A percentile compares a stretch with the other conserved stretches of the same genome.
Conservation (phyloP, 768 basidiomycete species). For the Boletellus emodensis region DNA sequence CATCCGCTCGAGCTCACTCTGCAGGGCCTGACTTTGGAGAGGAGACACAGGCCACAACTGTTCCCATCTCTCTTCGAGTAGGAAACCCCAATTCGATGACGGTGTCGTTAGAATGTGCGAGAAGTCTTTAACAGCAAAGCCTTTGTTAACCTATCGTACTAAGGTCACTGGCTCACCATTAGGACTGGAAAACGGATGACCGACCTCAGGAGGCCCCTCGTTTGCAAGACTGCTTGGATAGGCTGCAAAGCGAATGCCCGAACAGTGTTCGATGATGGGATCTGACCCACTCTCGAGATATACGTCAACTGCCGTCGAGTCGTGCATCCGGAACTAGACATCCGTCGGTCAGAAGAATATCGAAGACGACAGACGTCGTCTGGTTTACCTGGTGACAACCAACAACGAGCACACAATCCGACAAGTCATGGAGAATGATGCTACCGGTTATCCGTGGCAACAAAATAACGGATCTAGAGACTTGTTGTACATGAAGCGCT, state of each 20-base stretch:
- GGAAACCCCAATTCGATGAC: slow-evolving; percentile 68
- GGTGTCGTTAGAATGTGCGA: slow-evolving; percentile 73
- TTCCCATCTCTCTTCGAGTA: slow-evolving; percentile 15
- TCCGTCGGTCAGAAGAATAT: neutral
- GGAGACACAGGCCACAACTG: slow-evolving; percentile 21
- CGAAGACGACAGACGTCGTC: neutral
- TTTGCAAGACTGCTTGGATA: slow-evolving; percentile 47
- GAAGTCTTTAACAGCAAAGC: slow-evolving; percentile 72
- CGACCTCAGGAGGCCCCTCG: slow-evolving; percentile 8
- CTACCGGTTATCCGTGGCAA: slow-evolving; percentile 67
- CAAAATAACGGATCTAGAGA: slow-evolving; percentile 60
- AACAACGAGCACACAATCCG: slow-evolving; percentile 59
- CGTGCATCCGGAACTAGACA: slow-evolving; percentile 82
- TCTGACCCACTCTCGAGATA: slow-evolving; percentile 65
- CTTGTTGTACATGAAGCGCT: slow-evolving; percentile 40
- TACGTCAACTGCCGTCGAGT: slow-evolving; percentile 58
- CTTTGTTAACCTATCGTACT: slow-evolving; percentile 31
- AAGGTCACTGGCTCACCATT: neutral
- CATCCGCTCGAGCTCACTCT: slow-evolving; percentile 16
- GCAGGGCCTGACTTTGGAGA: slow-evolving; percentile 16
- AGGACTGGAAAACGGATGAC: slow-evolving; percentile 1
- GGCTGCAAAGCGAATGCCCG: slow-evolving; percentile 52
- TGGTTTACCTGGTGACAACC: slow-evolving; percentile 74
- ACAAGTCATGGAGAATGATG: slow-evolving; percentile 63
- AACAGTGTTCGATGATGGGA: slow-evolving; percentile 79